Evolutionary conservation across 2,329 filamentous ascomycete genomes (phyloP), one percentile per base, ranked within the genome.

Genomic region (Coccinonectria pachysandricola): DNA sequence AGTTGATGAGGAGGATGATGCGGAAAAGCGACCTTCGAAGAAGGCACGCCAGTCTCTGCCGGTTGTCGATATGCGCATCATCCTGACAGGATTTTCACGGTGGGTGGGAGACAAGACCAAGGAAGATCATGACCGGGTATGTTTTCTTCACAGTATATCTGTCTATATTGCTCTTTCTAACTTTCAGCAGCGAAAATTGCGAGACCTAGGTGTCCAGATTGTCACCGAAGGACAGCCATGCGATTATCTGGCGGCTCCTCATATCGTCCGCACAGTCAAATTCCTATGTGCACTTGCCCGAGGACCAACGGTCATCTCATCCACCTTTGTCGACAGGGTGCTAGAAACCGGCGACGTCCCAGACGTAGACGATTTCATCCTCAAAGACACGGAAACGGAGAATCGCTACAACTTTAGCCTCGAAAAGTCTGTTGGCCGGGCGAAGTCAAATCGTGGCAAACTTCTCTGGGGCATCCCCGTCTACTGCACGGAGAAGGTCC

Each of bases 261-360:
- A 75, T 21, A 75, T 96, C 35, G 73, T 95, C 17, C 79, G 91
- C 19, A 98, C 91, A 0, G 76, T 84, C 50, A 98, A 98, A 49
- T 98, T 98, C 49, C 76, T 96, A 25, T 80, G 79, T 35, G 85
- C 86, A 8, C 61, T 98, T 15, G 86, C 91, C 11, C 76, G 75
- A 32, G 86, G 82, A 1, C 84, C 86, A 1, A 68, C 71, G 2
- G 71, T 96, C 21, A 69, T 96, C 28, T 76, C 75, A 23, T 80
- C 79, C 1, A 67, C 71, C 7, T 98, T 85, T 52, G 72, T 98
- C 31, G 81, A 88, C 30, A 65, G 71, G 13, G 84, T 80, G 23
- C 64, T 96, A 8, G 73, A 81, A 23, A 64, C 73, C 16, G 73
- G 79, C 36, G 64, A 75, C 44, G 50, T 82, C 7, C 72, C 79